Conservation (phyloP, 768 basidiomycete genomes). For the Sporobolomyces pararoseus region DNA sequence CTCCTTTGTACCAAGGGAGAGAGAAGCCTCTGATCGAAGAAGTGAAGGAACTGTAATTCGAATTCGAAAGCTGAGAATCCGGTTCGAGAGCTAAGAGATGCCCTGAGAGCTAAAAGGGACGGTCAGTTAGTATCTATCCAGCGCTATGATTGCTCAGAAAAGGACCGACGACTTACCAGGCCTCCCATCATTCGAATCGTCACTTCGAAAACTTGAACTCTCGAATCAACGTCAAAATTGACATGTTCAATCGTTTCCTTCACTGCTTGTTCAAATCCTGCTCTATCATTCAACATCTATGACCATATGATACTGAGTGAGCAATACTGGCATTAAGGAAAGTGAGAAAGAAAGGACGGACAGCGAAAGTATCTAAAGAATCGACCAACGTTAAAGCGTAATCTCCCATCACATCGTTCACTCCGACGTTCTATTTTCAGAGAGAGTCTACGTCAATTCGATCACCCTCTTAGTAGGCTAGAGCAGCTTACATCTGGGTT, state of each 20-base stretch:
- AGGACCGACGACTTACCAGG: slow-evolving; percentile 50
- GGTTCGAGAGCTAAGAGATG: slow-evolving; percentile 58
- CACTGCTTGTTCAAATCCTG: slow-evolving; percentile 79
- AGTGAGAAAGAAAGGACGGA: neutral
- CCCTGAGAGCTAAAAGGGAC: slow-evolving; percentile 57
- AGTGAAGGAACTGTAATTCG: neutral
- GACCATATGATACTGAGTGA: slow-evolving; percentile 3
- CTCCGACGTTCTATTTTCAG: slow-evolving; percentile 59
- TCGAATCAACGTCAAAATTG: slow-evolving; percentile 86
- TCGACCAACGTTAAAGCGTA: slow-evolving; percentile 54
- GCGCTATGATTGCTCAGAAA: neutral
- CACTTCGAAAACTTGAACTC: slow-evolving; percentile 97
- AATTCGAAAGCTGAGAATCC: neutral
- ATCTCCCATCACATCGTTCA: slow-evolving; percentile 92
- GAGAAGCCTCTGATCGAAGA: slow-evolving; percentile 38
- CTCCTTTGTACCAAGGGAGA: slow-evolving; percentile 69
- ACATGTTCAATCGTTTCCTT: slow-evolving; percentile 75
- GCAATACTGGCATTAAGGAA: too few relatives aligned
- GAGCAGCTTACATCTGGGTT: slow-evolving; percentile 36
- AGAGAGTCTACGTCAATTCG: neutral
- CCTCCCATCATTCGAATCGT: slow-evolving; percentile 92
- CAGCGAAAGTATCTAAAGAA: slow-evolving; percentile 80
- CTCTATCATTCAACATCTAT: slow-evolving; percentile 64
- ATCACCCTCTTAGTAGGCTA: neutral
- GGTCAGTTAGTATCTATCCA: neutral